These are phyloP conservation scores for Cucumis cinereus DNA, from an alignment of 306 rosid species.

Conservation along the genomic window DNA sequence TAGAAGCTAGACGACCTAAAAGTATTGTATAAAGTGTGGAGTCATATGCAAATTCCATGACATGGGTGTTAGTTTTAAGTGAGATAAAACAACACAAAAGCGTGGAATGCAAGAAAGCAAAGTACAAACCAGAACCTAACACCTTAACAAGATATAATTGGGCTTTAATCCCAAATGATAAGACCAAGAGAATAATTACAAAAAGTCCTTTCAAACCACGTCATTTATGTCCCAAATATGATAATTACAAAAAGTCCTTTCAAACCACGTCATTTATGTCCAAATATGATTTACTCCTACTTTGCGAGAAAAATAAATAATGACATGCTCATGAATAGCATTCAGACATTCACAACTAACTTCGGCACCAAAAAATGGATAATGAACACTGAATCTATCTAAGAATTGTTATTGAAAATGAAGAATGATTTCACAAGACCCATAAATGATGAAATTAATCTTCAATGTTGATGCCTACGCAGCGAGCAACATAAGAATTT, in stretches of 20 bases:
- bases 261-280: neutral
- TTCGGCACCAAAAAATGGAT: neutral
- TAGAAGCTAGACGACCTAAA: neutral
- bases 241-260: neutral
- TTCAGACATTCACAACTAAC: neutral
- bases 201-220: neutral
- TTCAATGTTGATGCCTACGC: neutral
- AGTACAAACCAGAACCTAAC: neutral
- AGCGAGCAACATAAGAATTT: neutral
- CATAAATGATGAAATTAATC: neutral
- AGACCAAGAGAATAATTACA: neutral
- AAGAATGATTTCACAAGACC: neutral
- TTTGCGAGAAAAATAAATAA: neutral
- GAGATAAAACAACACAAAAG: neutral
- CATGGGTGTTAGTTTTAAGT: neutral
- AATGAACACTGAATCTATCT: neutral
- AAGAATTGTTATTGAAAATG: neutral
- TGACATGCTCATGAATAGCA: neutral
- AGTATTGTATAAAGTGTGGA: neutral
- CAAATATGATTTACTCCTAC: neutral
- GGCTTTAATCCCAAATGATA: neutral
- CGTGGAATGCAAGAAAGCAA: neutral
- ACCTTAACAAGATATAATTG: neutral
- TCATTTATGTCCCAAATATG: neutral
- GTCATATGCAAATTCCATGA: neutral